Conservation (phyloP, 2,329 filamentous ascomycete species). For the Annulohypoxylon truncatum region DNA sequence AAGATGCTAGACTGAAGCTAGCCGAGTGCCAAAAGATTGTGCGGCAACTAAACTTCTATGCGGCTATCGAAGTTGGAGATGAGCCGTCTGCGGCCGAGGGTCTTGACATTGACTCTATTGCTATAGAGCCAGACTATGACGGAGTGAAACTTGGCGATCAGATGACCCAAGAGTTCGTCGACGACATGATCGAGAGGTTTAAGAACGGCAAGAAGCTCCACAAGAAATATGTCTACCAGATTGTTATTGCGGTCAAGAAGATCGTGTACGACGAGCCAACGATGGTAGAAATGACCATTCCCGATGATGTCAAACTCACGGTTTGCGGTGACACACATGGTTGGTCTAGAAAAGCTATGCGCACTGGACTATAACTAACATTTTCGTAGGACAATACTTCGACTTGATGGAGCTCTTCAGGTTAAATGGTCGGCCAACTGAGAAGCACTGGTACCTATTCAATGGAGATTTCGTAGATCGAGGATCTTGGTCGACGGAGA, state of each 20-base stretch:
- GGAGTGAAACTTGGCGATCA: slow-evolving; percentile 79
- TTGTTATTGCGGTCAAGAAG: slow-evolving; percentile 88
- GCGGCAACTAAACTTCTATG: slow-evolving; percentile 90
- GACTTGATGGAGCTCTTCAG: slow-evolving; percentile 97
- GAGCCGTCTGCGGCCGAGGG: slow-evolving; percentile 92
- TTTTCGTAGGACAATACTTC: slow-evolving; percentile 86
- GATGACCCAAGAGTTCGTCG: slow-evolving; percentile 97
- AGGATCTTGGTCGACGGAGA: slow-evolving; percentile 98
- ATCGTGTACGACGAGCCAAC: slow-evolving; percentile 93
- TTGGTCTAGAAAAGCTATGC: slow-evolving; percentile 54
- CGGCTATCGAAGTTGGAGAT: slow-evolving; percentile 92
- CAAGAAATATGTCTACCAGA: slow-evolving; percentile 97
- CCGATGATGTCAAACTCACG: slow-evolving; percentile 81
- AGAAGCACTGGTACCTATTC: slow-evolving; percentile 94
- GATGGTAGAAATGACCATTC: slow-evolving; percentile 93
- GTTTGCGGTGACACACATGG: slow-evolving; percentile 98
- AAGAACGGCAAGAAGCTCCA: slow-evolving; percentile 95
- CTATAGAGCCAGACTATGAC: slow-evolving; percentile 86
- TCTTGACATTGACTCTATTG: slow-evolving; percentile 86
- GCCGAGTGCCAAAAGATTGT: slow-evolving; percentile 96
- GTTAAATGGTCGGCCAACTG: slow-evolving; percentile 84
- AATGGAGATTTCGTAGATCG: slow-evolving; percentile 99
- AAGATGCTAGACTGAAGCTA: slow-evolving; percentile 89
- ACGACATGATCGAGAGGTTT: slow-evolving; percentile 97
- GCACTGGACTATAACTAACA: slow-evolving; percentile 34